Base-by-base conservation (phyloP, 2,329 filamentous ascomycete genomes). In the Sordariomycetes sp. region DNA sequence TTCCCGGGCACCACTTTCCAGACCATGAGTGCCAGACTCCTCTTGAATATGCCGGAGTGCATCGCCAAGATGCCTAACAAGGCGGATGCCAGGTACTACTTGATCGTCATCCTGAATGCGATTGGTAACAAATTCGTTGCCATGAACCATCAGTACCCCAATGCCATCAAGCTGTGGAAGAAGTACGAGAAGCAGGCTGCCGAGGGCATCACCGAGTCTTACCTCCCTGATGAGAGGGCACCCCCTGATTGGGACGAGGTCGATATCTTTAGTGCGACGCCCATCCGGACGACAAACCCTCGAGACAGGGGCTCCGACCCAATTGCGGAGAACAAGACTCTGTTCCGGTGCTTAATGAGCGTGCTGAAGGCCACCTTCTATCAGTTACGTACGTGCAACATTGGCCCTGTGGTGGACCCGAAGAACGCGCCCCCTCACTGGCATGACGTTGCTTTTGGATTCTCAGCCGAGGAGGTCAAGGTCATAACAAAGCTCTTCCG, bases 1-100 rank as follows among this genome's bases (percentile, higher is more conserved):
- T 96, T 96, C 61, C 95, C 94, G 0, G 95, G 95, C 10, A 97
- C 95, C 0, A 99, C 92, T 70, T 99, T 99, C 67, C 95, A 99
- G 70, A 99, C 94, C 0, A 99, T 99, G 94, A 97, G 94, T 64
- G 95, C 94, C 0, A 99, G 97, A 70, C 76, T 99, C 2, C 76
- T 99, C 1, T 76, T 99, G 13, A 99, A 99, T 68, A 95, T 99
- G 90, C 94, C 92, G 0, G 95, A 99, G 65, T 95, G 90, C 68
- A 99, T 99, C 66, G 89, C 91, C 1, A 95, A 92, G 69, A 80
- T 99, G 64, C 86, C 87, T 22, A 89, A 96, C 67, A 99, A 97
- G 73, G 84, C 87, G 51, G 92, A 99, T 68, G 94, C 94, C 25
- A 85, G 95, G 6, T 91, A 97, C 68, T 96, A 96, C 68, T 75